Percentiles rank a stretch among this genome's conserved stretches.
Conservation (phyloP, 2,329 filamentous ascomycete species). For the Taxawa tesnikishii region DNA sequence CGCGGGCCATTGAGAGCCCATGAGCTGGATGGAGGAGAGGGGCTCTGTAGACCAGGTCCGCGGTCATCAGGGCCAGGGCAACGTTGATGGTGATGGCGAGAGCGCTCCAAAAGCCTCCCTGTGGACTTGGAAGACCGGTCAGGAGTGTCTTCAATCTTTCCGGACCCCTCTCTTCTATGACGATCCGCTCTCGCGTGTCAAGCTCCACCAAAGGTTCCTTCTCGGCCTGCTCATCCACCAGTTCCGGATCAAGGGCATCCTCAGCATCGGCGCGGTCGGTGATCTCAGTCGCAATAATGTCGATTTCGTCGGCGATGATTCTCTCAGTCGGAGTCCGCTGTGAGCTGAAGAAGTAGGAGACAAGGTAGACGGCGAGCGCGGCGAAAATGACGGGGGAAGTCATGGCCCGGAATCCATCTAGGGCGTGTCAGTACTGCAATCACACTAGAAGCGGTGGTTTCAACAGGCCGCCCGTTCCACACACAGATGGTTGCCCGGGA, state of each 20-base stretch:
- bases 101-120: slow-evolving; percentile 53
- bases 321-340: slow-evolving; percentile 17
- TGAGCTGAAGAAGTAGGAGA: slow-evolving; percentile 22
- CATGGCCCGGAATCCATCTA: slow-evolving; percentile 23
- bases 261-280: slow-evolving; percentile 21
- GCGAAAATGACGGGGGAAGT: slow-evolving; percentile 22
- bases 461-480: too few species aligned
- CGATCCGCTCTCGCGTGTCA: slow-evolving; percentile 50
- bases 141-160: slow-evolving; percentile 54
- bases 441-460: too few species aligned
- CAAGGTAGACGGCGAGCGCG: slow-evolving; percentile 32
- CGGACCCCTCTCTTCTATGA: slow-evolving; percentile 45
- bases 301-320: slow-evolving; percentile 20
- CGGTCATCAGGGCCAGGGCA: slow-evolving; percentile 52
- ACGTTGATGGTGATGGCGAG: slow-evolving; percentile 50
- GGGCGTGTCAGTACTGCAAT: too few species aligned
- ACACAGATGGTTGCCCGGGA: too few species aligned
- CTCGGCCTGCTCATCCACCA: slow-evolving; percentile 16
- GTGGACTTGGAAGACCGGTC: slow-evolving; percentile 62
- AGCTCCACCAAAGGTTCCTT: slow-evolving; percentile 28
- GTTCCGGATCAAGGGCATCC: slow-evolving; percentile 27
- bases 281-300: slow-evolving; percentile 27
- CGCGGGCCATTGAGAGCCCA: slow-evolving; percentile 71
- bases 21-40: slow-evolving; percentile 56
- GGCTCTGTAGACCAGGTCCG: slow-evolving; percentile 69